Conservation (phyloP, 768 basidiomycete species). For the Erythrobasidium yunnanense region DNA sequence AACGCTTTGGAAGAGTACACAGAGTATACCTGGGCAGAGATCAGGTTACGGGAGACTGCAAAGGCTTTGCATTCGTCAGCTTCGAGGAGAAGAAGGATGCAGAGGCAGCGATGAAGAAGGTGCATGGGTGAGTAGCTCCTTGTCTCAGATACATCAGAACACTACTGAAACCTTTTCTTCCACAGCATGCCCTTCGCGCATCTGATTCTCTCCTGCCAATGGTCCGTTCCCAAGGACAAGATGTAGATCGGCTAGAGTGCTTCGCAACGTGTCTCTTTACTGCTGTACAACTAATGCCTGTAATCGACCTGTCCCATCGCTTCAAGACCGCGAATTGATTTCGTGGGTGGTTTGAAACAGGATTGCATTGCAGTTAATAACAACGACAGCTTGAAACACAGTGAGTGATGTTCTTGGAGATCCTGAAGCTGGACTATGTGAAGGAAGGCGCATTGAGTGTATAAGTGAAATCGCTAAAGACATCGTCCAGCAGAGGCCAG, state of each 20-base stretch:
- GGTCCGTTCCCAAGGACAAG: slow-evolving; percentile 26
- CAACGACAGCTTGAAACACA: no score
- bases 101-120: slow-evolving; percentile 80
- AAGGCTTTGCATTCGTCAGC: slow-evolving; percentile 94
- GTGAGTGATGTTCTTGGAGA: no score
- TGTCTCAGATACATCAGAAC: slow-evolving; percentile 22
- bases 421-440: no score
- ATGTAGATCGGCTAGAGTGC: background rate
- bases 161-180: background rate
- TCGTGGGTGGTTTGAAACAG: no score
- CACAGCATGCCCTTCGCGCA: slow-evolving; percentile 37
- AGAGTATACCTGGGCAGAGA: slow-evolving; percentile 91
- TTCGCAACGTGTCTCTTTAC: no score
- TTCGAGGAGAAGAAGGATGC: slow-evolving; percentile 73
- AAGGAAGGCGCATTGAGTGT: no score
- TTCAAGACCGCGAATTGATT: no score
- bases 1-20: slow-evolving; percentile 52
- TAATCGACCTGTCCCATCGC: no score
- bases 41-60: slow-evolving; percentile 83
- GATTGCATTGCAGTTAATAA: no score
- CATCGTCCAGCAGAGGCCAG: no score
- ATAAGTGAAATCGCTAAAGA: no score
- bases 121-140: slow-evolving; percentile 52
- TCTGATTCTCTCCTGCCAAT: slow-evolving; percentile 34
- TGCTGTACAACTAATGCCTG: no score